Conservation (phyloP, 2,329 filamentous ascomycete species). For the Claviceps fusiformis region DNA sequence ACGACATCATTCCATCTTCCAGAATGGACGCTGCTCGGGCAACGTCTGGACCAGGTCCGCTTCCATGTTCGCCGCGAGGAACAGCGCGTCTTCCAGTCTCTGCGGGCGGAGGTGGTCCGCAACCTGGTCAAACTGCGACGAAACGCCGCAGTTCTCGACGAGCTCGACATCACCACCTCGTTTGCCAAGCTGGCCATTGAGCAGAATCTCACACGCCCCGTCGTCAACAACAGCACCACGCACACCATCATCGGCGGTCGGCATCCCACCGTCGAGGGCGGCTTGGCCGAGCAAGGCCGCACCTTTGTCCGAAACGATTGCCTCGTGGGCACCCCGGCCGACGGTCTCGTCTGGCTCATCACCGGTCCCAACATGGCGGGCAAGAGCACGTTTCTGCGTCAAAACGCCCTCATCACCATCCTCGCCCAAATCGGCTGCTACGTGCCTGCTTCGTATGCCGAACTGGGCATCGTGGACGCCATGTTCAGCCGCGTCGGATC, state of each 20-base stretch:
- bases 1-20: conserved; percentile 75
- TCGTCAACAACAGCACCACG: conserved; percentile 48
- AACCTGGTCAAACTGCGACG: conserved; percentile 77
- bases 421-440: conserved; percentile 87
- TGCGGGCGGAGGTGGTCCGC: conserved; percentile 63
- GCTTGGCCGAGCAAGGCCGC: conserved; percentile 65
- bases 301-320: conserved; percentile 81
- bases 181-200: conserved; percentile 71
- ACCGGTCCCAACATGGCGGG: conserved; percentile 95
- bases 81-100: conserved; percentile 58
- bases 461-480: conserved; percentile 86
- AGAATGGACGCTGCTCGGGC: conserved; percentile 73
- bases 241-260: conserved; percentile 76
- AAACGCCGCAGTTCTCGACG: conserved; percentile 84
- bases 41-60: conserved; percentile 63
- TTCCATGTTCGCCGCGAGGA: conserved; percentile 74
- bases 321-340: conserved; percentile 53
- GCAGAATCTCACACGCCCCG: conserved; percentile 58
- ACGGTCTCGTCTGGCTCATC: conserved; percentile 54
- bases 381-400: conserved; percentile 89
- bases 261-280: conserved; percentile 83
- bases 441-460: conserved; percentile 76
- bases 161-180: conserved; percentile 79
- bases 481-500: conserved; percentile 90
- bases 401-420: conserved; percentile 89